Base-by-base conservation (phyloP, 148 eudicot species). In the Gaultheria prostrata region DNA sequence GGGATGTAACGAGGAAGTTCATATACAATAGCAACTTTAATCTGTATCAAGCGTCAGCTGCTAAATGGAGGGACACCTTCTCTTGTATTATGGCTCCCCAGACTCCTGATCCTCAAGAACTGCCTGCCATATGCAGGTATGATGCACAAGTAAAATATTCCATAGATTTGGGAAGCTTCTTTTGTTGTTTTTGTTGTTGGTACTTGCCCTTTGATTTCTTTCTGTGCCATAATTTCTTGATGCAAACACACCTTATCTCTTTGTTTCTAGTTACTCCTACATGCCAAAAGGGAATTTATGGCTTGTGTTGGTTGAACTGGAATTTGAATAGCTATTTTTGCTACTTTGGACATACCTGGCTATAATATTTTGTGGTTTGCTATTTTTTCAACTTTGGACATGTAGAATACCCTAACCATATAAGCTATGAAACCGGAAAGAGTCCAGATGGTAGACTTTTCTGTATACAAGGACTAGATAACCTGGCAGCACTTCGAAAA, bases 1-100 rank as follows among this genome's bases (percentile, higher is more conserved):
- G 82, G 3, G 86, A 61, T 61, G 3, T 24, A 7, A 24, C 65
- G 10, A 59, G 65, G 26, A 49, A 49, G 51, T 49, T 49, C 12
- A 49, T 49, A 0, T 49, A 49, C 51, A 49, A 49, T 11, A 61
- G 82, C 53, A 84, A 84, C 54, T 84, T 84, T 4, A 77, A 84
- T 51, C 39, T 84, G 82, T 84, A 84, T 24, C 24, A 69, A 51
- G 20, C 82, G 2, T 17, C 12, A 6, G 67, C 18, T 24, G 77
- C 85, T 48, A 78, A 84, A 49, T 84, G 85, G 85, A 78, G 85
- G 49, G 85, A 84, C 69, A 63, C 85, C 8, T 30, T 84, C 39
- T 49, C 51, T 13, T 78, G 85, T 78, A 15, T 51, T 17, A 84
- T 84, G 85, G 85, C 53, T 78, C 85, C 82, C 6, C 69, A 84